Conservation (phyloP, 1,284 basidiomycete genomes). For the Neolentinus lepideus region DNA sequence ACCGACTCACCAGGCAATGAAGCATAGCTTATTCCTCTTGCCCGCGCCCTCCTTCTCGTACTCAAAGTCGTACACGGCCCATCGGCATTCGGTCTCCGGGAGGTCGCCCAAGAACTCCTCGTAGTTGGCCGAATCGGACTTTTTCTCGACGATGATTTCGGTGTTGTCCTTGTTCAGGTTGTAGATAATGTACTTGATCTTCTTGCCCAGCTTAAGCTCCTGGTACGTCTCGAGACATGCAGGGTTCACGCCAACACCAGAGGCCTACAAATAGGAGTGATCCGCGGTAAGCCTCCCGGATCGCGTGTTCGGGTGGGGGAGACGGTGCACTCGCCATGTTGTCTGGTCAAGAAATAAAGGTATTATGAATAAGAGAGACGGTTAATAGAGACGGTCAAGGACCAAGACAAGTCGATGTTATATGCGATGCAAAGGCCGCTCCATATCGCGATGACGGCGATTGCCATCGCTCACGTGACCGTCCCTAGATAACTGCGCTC, state of each 20-base stretch:
- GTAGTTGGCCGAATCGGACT: constrained; percentile 41
- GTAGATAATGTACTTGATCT: constrained; percentile 86
- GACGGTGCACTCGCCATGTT: constrained; percentile 2
- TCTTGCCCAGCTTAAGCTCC: constrained; percentile 80
- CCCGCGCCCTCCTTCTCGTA: constrained; percentile 77
- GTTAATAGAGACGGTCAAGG: neutral
- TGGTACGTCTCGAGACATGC: constrained; percentile 63
- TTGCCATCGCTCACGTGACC: constrained; percentile 16
- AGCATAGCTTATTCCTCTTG: constrained; percentile 87
- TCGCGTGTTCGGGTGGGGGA: too few relatives aligned
- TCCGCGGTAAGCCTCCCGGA: neutral
- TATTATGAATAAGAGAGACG: neutral
- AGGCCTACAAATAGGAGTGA: constrained; percentile 41
- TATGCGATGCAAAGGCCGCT: constrained; percentile 5
- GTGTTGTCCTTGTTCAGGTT: constrained; percentile 57
- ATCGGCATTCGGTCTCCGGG: constrained; percentile 75
- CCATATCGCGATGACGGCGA: constrained; percentile 25
- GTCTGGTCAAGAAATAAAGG: neutral
- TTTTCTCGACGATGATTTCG: constrained; percentile 76
- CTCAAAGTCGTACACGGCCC: constrained; percentile 92
- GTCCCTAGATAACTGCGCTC: neutral
- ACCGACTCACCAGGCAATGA: constrained; percentile 70
- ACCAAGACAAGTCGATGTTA: neutral
- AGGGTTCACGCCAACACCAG: constrained; percentile 63
- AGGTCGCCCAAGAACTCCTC: constrained; percentile 76